Evolutionary conservation across 768 basidiomycete genomes (phyloP).

Genomic region (Chalciporus sphaerocephalus): DNA sequence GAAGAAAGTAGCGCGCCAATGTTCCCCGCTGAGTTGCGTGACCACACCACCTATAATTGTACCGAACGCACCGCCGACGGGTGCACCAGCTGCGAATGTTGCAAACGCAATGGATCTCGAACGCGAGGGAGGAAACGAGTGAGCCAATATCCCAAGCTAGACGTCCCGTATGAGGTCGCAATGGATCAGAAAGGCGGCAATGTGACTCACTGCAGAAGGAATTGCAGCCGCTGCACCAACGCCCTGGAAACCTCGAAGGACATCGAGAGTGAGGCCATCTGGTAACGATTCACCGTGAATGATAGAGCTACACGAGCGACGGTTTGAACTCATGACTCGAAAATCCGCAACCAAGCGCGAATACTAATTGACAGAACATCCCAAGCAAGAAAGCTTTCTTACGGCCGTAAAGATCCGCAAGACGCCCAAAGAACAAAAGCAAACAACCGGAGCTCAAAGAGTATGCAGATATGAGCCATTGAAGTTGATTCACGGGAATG

Average conservation of each 20-base stretch:
- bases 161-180: constrained; percentile 1
- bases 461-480: constrained; percentile 69
- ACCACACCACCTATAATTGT: constrained; percentile 66
- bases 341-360: constrained; percentile 65
- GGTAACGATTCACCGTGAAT: not conserved
- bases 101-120: constrained; percentile 76
- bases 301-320: not conserved
- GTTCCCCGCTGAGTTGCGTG: constrained; percentile 48
- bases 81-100: constrained; percentile 80
- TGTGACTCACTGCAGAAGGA: constrained; percentile 57
- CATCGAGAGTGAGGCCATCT: constrained; percentile 59
- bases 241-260: constrained; percentile 77
- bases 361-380: constrained; percentile 46
- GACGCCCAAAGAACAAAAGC: constrained; percentile 69
- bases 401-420: constrained; percentile 77
- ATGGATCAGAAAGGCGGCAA: not conserved
- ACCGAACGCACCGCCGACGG: constrained; percentile 73
- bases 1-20: constrained; percentile 70
- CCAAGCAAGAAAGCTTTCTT: constrained; percentile 65
- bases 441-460: constrained; percentile 71
- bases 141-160: constrained; percentile 78
- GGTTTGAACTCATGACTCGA: constrained; percentile 38
- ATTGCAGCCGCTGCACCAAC: constrained; percentile 74
- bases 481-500: constrained; percentile 48
- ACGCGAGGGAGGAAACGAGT: constrained; percentile 64